Conservation (phyloP, 2,329 filamentous ascomycete species). For the Thelonectria rubi region DNA sequence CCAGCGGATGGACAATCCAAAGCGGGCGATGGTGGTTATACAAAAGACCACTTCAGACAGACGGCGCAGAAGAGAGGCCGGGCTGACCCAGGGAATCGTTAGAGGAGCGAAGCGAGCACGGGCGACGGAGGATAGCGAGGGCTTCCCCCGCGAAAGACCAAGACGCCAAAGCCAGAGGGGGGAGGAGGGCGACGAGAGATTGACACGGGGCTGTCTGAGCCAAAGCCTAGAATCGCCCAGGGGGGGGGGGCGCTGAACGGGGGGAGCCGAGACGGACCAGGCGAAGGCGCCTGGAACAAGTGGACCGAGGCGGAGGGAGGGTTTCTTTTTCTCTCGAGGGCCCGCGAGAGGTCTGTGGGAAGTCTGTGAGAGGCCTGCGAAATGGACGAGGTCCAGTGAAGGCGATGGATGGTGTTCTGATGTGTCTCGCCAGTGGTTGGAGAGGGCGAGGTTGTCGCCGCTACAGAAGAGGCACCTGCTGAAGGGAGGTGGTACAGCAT, state of each 20-base stretch:
- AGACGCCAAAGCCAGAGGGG: constrained; percentile 1
- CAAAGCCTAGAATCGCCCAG: too few relatives aligned
- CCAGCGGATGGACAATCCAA: constrained; percentile 10
- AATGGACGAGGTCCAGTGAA: neutral
- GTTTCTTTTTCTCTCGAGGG: neutral
- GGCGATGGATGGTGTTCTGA: neutral
- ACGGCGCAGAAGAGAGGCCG: constrained; percentile 14
- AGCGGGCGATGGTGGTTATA: constrained; percentile 22
- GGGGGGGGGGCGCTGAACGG: neutral
- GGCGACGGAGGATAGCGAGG: constrained; percentile 13
- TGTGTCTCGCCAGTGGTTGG: constrained; percentile 2
- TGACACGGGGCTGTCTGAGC: constrained; percentile 15
- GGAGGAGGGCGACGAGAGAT: constrained; percentile 20
- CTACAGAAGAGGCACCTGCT: neutral
- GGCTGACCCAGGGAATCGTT: constrained; percentile 16
- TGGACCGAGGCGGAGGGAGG: constrained; percentile 4
- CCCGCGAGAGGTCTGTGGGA: too few relatives aligned
- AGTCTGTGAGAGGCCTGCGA: neutral
- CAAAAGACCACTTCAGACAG: constrained; percentile 17
- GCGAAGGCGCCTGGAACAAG: constrained; percentile 20
- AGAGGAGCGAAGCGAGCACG: constrained; percentile 13
- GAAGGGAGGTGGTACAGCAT: constrained; percentile 1
- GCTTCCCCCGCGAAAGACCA: constrained; percentile 20
- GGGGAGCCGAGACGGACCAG: neutral
- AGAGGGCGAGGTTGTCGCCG: constrained; percentile 5